Evolutionary conservation across 73 alveolate species (phyloP), one percentile per base, ranked within the genome.

Genomic region (Symbiodinium natans): DNA sequence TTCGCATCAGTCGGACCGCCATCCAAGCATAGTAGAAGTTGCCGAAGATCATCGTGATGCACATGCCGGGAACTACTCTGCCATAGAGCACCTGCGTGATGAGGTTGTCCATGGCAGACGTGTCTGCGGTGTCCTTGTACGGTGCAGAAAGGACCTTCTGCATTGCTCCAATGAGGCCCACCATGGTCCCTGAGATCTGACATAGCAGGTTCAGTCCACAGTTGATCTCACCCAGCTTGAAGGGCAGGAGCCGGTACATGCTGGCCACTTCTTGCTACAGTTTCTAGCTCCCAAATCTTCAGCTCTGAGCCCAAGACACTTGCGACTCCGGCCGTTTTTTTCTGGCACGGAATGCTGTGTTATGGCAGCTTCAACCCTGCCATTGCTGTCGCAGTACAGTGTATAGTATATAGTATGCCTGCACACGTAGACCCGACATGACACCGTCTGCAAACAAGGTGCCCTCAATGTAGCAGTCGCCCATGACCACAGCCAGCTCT

Each of bases 401-500:
- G n/a, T n/a, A n/a, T n/a, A n/a, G n/a, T n/a, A n/a, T n/a, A n/a
- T n/a, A n/a, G n/a, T n/a, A n/a, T n/a, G n/a, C n/a, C n/a, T n/a
- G n/a, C n/a, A n/a, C n/a, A n/a, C n/a, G n/a, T n/a, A n/a, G n/a
- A n/a, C n/a, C n/a, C n/a, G n/a, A n/a, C n/a, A n/a, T n/a, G n/a
- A n/a, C n/a, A n/a, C n/a, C n/a, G n/a, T n/a, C n/a, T n/a, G n/a
- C n/a, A n/a, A n/a, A n/a, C n/a, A n/a, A n/a, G n/a, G n/a, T 3
- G 94, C 95, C 95, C 23, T 88, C 95, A 3, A 88, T 88, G 86
- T 59, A 88, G 34, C 86, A 88, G 48, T 88, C 95, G 41, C 95
- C 95, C 95, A 88, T 88, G 42, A 88, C 95, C 82, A 88, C 48
- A 1, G 95, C 95, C 46, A 88, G 63, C 71, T 88, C 95, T 23